phyloP scores from a whole-genome alignment of 192 early-diverging fungal species.

The Podila minutissima region DNA sequence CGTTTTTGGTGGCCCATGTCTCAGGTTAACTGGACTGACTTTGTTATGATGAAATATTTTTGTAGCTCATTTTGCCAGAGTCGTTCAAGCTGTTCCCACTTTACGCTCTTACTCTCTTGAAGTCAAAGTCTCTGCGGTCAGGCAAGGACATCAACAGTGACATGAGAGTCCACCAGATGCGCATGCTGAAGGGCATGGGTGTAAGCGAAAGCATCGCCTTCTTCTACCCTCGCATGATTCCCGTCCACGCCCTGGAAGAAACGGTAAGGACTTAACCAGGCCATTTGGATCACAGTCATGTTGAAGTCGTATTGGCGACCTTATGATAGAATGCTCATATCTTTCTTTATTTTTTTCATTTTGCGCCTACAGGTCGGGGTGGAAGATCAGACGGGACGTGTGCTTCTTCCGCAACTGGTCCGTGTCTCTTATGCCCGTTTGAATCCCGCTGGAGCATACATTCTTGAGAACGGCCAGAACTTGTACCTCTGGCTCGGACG shows the following conservation, averaged over 20 bases:
- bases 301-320: too few species aligned
- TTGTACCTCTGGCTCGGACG: slow-evolving; percentile 90
- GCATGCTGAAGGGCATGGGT: slow-evolving; percentile 78
- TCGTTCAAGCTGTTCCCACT: slow-evolving; percentile 96
- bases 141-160: slow-evolving; percentile 80
- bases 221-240: slow-evolving; percentile 87
- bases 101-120: slow-evolving; percentile 87
- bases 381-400: slow-evolving; percentile 47
- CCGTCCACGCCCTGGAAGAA: slow-evolving; percentile 67
- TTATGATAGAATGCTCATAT: too few species aligned
- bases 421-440: slow-evolving; percentile 84
- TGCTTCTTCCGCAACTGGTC: slow-evolving; percentile 72
- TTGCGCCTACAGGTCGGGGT: not conserved
- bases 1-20: not conserved
- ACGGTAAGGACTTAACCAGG: not conserved
- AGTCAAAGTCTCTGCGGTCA: slow-evolving; percentile 82
- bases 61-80: slow-evolving; percentile 92
- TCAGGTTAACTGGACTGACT: not conserved
- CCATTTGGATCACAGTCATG: too few species aligned
- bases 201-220: slow-evolving; percentile 80
- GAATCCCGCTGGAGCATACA: slow-evolving; percentile 80
- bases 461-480: slow-evolving; percentile 84
- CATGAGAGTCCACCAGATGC: slow-evolving; percentile 83
- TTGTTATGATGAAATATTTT: not conserved
- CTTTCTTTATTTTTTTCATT: not conserved